Percentiles rank a stretch among this genome's conserved stretches.
phyloP scores from a whole-genome alignment of 768 basidiomycete genomes.

The Panus rudis region DNA sequence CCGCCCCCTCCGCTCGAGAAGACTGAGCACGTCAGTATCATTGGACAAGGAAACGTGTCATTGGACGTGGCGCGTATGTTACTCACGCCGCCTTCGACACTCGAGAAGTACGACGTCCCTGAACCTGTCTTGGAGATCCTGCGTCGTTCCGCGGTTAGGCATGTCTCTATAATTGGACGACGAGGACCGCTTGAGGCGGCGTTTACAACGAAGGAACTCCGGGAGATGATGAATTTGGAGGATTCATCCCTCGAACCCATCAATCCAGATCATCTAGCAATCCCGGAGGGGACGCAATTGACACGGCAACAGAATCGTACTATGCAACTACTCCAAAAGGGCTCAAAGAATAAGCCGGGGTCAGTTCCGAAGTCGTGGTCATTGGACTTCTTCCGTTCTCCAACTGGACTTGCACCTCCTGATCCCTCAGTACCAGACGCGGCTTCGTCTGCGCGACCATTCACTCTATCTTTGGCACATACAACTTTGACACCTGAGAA shows the following conservation, averaged over 20 bases:
- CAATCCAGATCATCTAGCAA: constrained; percentile 34
- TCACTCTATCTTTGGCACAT: constrained; percentile 48
- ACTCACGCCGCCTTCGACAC: constrained; percentile 56
- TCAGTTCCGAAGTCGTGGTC: constrained; percentile 66
- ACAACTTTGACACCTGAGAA: constrained; percentile 48
- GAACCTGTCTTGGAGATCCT: constrained; percentile 64
- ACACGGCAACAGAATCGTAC: constrained; percentile 62
- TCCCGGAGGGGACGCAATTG: constrained; percentile 25
- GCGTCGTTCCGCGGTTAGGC: constrained; percentile 50
- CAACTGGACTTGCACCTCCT: constrained; percentile 37
- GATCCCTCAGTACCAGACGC: constrained; percentile 3
- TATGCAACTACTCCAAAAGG: constrained; percentile 58
- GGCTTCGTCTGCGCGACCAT: constrained; percentile 20
- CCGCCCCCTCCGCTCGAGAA: constrained; percentile 58
- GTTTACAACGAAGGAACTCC: constrained; percentile 87
- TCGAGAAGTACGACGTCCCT: constrained; percentile 76
- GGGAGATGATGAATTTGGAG: constrained; percentile 66
- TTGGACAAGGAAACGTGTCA: constrained; percentile 94
- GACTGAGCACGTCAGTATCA: constrained; percentile 66
- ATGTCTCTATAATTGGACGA: constrained; percentile 78
- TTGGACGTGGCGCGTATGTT: constrained; percentile 89
- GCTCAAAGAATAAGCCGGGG: constrained; percentile 45
- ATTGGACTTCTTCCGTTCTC: constrained; percentile 75
- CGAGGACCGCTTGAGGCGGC: constrained; percentile 86
- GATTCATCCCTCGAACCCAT: constrained; percentile 66